Base-by-base conservation (phyloP, 2,329 filamentous ascomycete species). In the Calonectria honghensis region DNA sequence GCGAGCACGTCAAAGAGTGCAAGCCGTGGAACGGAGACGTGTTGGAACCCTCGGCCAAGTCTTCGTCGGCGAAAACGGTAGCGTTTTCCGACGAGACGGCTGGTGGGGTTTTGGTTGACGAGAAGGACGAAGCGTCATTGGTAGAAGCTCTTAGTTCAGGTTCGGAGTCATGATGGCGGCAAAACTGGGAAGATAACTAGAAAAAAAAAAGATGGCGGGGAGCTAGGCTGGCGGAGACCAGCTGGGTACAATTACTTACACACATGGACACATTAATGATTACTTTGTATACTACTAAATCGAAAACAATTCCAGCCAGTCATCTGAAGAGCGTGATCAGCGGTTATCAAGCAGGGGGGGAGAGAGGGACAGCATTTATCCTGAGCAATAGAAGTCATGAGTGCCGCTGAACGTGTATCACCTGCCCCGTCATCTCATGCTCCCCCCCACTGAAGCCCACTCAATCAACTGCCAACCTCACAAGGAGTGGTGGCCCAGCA, bases 11-110 rank as follows among this genome's bases (percentile, higher is more conserved):
- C 64, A 95, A 94, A 82, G 93, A 96, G 83, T 98, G 96, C 85
- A 93, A 92, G 83, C 95, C 97, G 0, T 99, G 97, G 97, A 92
- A 89, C 79, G 97, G 97, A 31, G 97, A 98, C 84, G 94, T 98
- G 24, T 85, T 98, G 57, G 93, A 93, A 82, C 87, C 89, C 24
- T 85, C 85, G 66, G 81, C 82, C 75, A 89, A 85, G 78, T 84
- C 84, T 31, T 82, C 85, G 10, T 82, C 84, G 10, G 83, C 86
- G 11, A 93, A 93, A 82, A 90, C 88, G 14, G 93, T 94, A 32
- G 91, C 90, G 0, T 94, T 94, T 82, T 88, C 88, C 3, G 91
- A 92, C 29, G 90, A 91, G 54, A 85, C 89, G 32, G 84, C 84
- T 67, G 86, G 81, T 31, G 84, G 82, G 32, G 76, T 81, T 27